These are phyloP conservation scores for Penicillium arizonense DNA, from an alignment of 495 filamentous ascomycete genomes.

Conservation along the genomic window DNA sequence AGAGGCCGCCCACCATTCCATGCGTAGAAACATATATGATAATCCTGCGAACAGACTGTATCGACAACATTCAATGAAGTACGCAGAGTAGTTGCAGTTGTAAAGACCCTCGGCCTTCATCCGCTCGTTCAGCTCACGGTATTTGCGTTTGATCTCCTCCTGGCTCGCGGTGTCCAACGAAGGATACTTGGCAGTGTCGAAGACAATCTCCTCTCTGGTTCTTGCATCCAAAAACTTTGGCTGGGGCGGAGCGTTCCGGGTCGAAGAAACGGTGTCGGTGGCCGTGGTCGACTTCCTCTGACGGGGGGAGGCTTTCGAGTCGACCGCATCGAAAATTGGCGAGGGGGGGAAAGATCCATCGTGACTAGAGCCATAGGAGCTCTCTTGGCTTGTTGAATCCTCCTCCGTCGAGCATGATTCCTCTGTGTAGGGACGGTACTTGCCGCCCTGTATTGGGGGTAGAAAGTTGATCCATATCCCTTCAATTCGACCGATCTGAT, in stretches of 20 bases:
- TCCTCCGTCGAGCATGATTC: slow-evolving; percentile 37
- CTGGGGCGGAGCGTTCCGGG: slow-evolving; percentile 21
- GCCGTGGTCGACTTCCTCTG: slow-evolving; percentile 28
- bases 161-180: slow-evolving; percentile 74
- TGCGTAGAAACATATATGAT: slow-evolving; percentile 62
- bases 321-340: slow-evolving; percentile 62
- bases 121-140: slow-evolving; percentile 68
- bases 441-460: slow-evolving; percentile 90
- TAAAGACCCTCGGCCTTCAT: slow-evolving; percentile 76
- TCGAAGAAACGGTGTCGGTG: slow-evolving; percentile 37
- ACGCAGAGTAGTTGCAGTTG: slow-evolving; percentile 81
- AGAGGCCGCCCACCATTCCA: slow-evolving; percentile 71
- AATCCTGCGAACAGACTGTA: slow-evolving; percentile 69
- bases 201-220: slow-evolving; percentile 70
- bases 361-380: slow-evolving; percentile 44
- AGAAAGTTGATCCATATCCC: slow-evolving; percentile 85
- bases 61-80: slow-evolving; percentile 71
- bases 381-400: slow-evolving; percentile 21
- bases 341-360: slow-evolving; percentile 46
- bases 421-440: slow-evolving; percentile 61
- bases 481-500: slow-evolving; percentile 80
- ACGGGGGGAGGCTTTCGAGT: slow-evolving; percentile 33
- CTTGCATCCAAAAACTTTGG: slow-evolving; percentile 65
- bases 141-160: slow-evolving; percentile 73
- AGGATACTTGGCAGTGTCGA: slow-evolving; percentile 81